Evolutionary conservation across 192 early-diverging fungal genomes (phyloP).

Genomic region (Coemansia asiatica): DNA sequence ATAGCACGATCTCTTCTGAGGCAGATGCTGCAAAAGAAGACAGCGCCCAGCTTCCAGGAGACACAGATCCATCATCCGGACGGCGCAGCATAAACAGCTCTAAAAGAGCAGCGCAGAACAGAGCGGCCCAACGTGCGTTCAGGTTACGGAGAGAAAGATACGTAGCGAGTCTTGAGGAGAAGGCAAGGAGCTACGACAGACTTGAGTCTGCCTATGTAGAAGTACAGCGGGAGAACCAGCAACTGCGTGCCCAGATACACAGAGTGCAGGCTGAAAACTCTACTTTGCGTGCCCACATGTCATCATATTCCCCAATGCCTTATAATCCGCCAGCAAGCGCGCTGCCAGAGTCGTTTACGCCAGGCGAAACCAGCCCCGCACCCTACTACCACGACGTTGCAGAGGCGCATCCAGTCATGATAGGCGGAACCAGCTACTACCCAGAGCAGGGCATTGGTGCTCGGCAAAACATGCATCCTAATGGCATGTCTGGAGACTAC

Average conservation of each 20-base stretch:
- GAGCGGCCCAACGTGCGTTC: conserved; percentile 52
- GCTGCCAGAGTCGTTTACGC: conserved; percentile 17
- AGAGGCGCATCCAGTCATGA: conserved; percentile 15
- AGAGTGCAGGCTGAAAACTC: conserved; percentile 33
- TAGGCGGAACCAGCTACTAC: conserved; percentile 4
- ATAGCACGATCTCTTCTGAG: conserved; percentile 23
- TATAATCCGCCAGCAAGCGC: conserved; percentile 18
- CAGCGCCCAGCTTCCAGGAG: conserved; percentile 16
- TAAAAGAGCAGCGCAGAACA: conserved; percentile 53
- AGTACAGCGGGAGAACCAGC: conserved; percentile 43
- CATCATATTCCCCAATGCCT: conserved; percentile 24
- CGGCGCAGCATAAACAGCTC: conserved; percentile 54
- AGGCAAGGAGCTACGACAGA: conserved; percentile 46
- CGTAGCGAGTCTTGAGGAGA: conserved; percentile 48
- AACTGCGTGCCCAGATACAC: conserved; percentile 29
- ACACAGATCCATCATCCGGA: conserved; percentile 14
- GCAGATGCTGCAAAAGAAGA: conserved; percentile 30
- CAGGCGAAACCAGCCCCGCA: conserved; percentile 2
- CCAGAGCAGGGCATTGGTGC: conserved; percentile 1
- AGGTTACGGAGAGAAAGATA: conserved; percentile 49
- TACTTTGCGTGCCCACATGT: conserved; percentile 26
- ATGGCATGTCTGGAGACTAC: not conserved
- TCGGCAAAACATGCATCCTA: conserved; percentile 4
- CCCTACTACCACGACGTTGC: not conserved
- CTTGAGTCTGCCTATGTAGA: conserved; percentile 47